These are phyloP conservation scores for Alternaria longipes DNA, from an alignment of 2,329 filamentous ascomycete genomes.

Conservation along the genomic window DNA sequence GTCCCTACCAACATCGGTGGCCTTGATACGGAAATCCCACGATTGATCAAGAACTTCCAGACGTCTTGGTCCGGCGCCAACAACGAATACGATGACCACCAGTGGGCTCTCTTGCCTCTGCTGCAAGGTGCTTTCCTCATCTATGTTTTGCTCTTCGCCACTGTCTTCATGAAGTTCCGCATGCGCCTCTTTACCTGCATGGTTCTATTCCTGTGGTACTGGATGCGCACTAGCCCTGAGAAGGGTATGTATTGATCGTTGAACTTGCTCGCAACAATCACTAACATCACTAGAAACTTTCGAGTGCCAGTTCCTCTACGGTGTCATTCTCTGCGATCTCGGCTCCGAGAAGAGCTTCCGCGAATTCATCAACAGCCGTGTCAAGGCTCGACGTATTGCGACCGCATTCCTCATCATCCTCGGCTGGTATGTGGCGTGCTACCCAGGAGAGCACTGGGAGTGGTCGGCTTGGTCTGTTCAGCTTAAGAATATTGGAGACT, in stretches of 20 bases:
- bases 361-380: conserved; percentile 53
- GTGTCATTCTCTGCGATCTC: conserved; percentile 62
- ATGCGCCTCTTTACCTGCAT: conserved; percentile 58
- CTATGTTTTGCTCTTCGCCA: conserved; percentile 59
- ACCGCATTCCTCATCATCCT: conserved; percentile 52
- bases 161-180: conserved; percentile 59
- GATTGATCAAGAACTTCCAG: conserved; percentile 58
- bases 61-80: conserved; percentile 61
- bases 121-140: conserved; percentile 62
- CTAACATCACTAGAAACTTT: conserved; percentile 59
- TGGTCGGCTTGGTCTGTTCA: conserved; percentile 60
- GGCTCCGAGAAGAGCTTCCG: conserved; percentile 59
- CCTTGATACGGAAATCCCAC: conserved; percentile 56
- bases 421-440: conserved; percentile 61
- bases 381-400: conserved; percentile 52
- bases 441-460: conserved; percentile 61
- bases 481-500: conserved; percentile 53
- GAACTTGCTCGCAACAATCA: background rate
- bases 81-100: conserved; percentile 64
- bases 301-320: conserved; percentile 62
- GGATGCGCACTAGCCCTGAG: conserved; percentile 56
- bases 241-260: conserved; percentile 52
- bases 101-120: conserved; percentile 63
- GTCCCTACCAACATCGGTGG: conserved; percentile 56
- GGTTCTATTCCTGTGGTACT: conserved; percentile 60